These are phyloP conservation scores for Lasiodiplodia hormozganensis DNA, from an alignment of 2,329 filamentous ascomycete species.

Conservation along the genomic window DNA sequence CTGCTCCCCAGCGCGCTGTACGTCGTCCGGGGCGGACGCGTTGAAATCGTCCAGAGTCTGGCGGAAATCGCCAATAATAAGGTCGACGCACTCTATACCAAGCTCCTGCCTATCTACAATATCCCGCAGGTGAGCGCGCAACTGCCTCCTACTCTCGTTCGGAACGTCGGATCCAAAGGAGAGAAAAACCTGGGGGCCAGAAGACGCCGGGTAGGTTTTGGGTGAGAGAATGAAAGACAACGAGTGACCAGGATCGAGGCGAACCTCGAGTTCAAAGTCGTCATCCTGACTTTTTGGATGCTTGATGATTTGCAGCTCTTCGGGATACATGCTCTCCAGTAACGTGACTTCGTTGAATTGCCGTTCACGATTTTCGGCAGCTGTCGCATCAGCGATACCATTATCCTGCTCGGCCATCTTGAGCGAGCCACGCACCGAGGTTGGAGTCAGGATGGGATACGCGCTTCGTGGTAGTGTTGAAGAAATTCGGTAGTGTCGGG, in stretches of 20 bases:
- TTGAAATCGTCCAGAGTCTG: constrained; percentile 30
- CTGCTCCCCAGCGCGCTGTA: neutral
- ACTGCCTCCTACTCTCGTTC: neutral
- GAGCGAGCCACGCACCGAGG: neutral
- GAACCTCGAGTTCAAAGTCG: constrained; percentile 17
- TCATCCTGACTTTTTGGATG: constrained; percentile 11
- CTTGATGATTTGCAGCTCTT: constrained; percentile 22
- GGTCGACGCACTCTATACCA: constrained; percentile 25
- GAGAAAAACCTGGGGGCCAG: constrained; percentile 11
- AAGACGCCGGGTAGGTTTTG: constrained; percentile 8
- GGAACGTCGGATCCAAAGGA: constrained; percentile 6
- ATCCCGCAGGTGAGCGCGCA: constrained; percentile 7
- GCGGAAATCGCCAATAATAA: constrained; percentile 26
- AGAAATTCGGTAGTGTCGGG: neutral
- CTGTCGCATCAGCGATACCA: neutral
- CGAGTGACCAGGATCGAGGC: neutral
- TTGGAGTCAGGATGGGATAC: too few relatives aligned
- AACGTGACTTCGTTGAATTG: constrained; percentile 25
- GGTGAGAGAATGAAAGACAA: constrained; percentile 25
- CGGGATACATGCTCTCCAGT: constrained; percentile 27
- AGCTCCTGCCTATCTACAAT: constrained; percentile 15
- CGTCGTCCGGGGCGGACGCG: constrained; percentile 25
- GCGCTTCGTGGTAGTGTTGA: neutral
- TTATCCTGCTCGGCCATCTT: neutral
- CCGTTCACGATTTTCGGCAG: constrained; percentile 21